phyloP scores from a whole-genome alignment of 306 rosid genomes.

The Dryas alaskensis region DNA sequence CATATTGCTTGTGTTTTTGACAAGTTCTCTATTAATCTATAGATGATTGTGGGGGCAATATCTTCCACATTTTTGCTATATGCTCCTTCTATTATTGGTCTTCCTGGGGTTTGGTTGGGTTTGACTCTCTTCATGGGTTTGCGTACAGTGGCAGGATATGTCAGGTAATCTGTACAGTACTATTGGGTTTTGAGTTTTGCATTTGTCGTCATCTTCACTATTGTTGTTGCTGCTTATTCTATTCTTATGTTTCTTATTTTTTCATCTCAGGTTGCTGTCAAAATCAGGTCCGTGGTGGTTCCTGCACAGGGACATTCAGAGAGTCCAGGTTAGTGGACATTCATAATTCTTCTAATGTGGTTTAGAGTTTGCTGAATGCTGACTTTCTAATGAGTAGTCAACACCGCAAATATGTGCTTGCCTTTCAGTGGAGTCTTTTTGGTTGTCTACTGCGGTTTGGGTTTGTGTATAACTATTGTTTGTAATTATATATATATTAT shows the following conservation, averaged over 20 bases:
- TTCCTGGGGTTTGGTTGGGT: conserved; percentile 85
- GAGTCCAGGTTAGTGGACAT: conserved; percentile 45
- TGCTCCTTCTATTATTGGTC: conserved; percentile 58
- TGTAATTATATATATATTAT: no score
- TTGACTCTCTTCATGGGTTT: conserved; percentile 82
- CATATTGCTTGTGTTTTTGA: conserved; percentile 11
- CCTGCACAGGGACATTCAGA: conserved; percentile 53
- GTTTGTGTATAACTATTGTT: background rate
- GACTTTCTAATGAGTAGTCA: background rate
- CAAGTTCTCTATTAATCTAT: conserved; percentile 14
- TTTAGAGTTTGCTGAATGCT: background rate
- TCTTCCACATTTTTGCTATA: conserved; percentile 68
- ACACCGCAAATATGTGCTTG: background rate
- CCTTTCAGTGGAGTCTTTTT: background rate
- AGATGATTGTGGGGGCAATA: conserved; percentile 73
- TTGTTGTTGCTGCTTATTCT: conserved; percentile 6
- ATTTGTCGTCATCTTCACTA: background rate
- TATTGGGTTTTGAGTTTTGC: background rate
- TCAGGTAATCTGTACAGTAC: conserved; percentile 46
- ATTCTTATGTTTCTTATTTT: conserved; percentile 14
- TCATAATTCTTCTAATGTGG: background rate
- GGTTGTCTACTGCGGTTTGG: background rate
- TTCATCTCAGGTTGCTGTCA: conserved; percentile 60
- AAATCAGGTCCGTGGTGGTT: conserved; percentile 97
- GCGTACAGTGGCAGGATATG: conserved; percentile 65